A percentile compares a stretch with the other conserved stretches of the same genome.
These are phyloP conservation scores for Scedosporium boydii DNA, from an alignment of 2,329 filamentous ascomycete species.

Conservation along the genomic window DNA sequence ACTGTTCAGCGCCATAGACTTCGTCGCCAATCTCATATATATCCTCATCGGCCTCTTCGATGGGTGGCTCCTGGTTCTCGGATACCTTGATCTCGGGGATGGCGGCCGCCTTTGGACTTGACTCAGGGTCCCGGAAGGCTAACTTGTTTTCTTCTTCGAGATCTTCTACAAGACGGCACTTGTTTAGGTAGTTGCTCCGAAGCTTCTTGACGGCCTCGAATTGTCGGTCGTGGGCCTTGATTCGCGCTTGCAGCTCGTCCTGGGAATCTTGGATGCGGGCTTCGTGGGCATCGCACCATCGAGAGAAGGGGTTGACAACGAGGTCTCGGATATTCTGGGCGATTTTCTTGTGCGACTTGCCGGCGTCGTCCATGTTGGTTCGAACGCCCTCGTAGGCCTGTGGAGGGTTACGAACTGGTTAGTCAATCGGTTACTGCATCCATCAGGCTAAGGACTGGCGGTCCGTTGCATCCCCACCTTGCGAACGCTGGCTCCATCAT, in stretches of 20 bases:
- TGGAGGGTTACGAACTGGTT: neutral
- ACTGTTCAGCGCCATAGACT: slow-evolving; percentile 71
- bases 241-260: slow-evolving; percentile 81
- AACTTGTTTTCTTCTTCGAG: slow-evolving; percentile 98
- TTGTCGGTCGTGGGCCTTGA: slow-evolving; percentile 90
- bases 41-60: slow-evolving; percentile 66
- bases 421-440: neutral
- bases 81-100: slow-evolving; percentile 87
- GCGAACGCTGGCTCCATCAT: slow-evolving; percentile 90
- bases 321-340: slow-evolving; percentile 93
- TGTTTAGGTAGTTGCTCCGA: slow-evolving; percentile 96
- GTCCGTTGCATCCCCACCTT: slow-evolving; percentile 52
- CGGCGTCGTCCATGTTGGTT: slow-evolving; percentile 82
- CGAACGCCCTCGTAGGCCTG: slow-evolving; percentile 92
- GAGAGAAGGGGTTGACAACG: slow-evolving; percentile 85
- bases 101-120: slow-evolving; percentile 50
- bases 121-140: slow-evolving; percentile 81
- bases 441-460: neutral
- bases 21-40: slow-evolving; percentile 86
- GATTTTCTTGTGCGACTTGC: slow-evolving; percentile 88
- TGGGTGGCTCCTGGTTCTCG: slow-evolving; percentile 45
- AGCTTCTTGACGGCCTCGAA: slow-evolving; percentile 85
- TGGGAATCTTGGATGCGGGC: slow-evolving; percentile 85
- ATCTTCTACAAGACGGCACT: slow-evolving; percentile 91
- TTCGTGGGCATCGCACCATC: slow-evolving; percentile 95